These are phyloP conservation scores for Penicillium soppii DNA, from an alignment of 495 filamentous ascomycete species.

Conservation along the genomic window DNA sequence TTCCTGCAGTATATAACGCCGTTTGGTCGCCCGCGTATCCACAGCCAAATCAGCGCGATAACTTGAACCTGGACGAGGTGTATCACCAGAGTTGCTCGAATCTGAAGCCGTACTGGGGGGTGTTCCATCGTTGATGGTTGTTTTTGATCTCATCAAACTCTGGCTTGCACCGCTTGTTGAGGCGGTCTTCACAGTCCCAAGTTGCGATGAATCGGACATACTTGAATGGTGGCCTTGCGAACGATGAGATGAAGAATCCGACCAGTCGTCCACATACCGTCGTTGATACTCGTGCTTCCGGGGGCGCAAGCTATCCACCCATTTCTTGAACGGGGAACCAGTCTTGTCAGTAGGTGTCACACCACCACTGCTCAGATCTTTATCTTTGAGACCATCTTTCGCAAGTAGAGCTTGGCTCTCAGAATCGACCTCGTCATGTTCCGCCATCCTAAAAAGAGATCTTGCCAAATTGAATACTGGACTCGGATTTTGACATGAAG, in stretches of 20 bases:
- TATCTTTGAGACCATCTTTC: conserved; percentile 16
- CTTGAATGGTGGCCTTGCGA: conserved; percentile 1
- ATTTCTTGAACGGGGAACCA: conserved; percentile 47
- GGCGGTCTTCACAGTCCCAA: conserved; percentile 74
- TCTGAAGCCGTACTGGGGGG: conserved; percentile 57
- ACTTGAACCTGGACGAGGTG: conserved; percentile 51
- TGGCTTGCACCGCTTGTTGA: conserved; percentile 69
- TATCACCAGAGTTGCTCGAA: conserved; percentile 65
- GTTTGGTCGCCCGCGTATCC: conserved; percentile 65
- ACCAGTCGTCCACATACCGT: conserved; percentile 44
- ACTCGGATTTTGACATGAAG: conserved; percentile 9
- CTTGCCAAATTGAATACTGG: not conserved
- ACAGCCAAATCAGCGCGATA: conserved; percentile 67
- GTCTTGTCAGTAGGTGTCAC: conserved; percentile 6
- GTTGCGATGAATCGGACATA: conserved; percentile 63
- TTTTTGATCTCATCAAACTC: conserved; percentile 62
- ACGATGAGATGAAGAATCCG: conserved; percentile 30
- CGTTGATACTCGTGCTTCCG: conserved; percentile 32
- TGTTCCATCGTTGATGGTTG: conserved; percentile 47
- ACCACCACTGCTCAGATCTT: not conserved
- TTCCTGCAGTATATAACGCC: conserved; percentile 79
- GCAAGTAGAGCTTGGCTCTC: not conserved
- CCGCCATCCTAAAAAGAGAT: conserved; percentile 11
- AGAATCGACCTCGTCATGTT: conserved; percentile 1
- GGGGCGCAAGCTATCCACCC: conserved; percentile 54